Base-by-base conservation (phyloP, 2,329 filamentous ascomycete genomes). In the Aspergillus fructus region DNA sequence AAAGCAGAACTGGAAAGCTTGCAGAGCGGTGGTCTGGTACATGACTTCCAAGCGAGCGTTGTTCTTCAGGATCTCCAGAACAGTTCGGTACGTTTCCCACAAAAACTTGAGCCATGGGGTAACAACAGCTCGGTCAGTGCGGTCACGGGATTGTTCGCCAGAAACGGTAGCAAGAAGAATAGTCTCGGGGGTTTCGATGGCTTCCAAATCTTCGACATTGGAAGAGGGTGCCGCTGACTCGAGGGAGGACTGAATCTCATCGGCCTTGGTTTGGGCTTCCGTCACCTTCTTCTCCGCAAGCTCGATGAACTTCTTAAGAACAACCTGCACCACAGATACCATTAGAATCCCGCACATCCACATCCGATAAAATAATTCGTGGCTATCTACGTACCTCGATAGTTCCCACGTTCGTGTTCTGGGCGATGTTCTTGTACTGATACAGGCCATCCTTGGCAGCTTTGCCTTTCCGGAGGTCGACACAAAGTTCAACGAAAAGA, bases 371-470 rank as follows among this genome's bases (percentile, higher is more conserved):
- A 33, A 39, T 19, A 24, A 24, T 13, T 24, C 24, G 27, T 30
- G 30, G 45, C n/a, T 48, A 41, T 48, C 5, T 54, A 54, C 63
- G 59, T 80, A 91, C 89, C 86, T 97, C 94, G 75, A 99, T 99
- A 61, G 94, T 99, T 68, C 87, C 92, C 66, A 99, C 92, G 74
- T 97, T 97, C 68, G 93, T 96, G 81, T 99, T 99, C 78, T 99
- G 94, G 55, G 93, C 93, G 67, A 97, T 97, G 78, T 99, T 99
- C 85, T 99, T 99, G 85, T 99, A 99, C 78, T 97, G 94, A 78
- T 97, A 99, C 49, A 99, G 85, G 61, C 94, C 94, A 81, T 99
- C 94, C 84, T 99, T 99, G 77, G 93, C 94, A 60, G 94, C 85
- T 80, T 99, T 99, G 69, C 94, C 94, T 81, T 97, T 99, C 81